Percentiles rank a stretch among this genome's conserved stretches.
Conservation (phyloP, 225 moss, liverwort and hornwort genomes). For the Polytrichum commune region DNA sequence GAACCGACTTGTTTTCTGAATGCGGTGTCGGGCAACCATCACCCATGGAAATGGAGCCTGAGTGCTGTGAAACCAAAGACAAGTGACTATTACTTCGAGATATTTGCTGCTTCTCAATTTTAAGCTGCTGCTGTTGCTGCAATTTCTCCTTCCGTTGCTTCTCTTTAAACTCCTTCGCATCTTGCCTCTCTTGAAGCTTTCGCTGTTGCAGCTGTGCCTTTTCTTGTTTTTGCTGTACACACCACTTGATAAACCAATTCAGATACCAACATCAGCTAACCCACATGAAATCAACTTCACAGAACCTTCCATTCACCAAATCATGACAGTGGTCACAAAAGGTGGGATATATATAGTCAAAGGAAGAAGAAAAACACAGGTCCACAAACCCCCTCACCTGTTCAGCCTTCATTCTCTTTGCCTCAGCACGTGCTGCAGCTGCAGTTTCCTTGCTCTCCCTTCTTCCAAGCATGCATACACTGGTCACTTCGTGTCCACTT, state of each 20-base stretch:
- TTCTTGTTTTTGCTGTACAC: slow-evolving; percentile 47
- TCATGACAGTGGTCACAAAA: slow-evolving; percentile 4
- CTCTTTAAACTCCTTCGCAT: slow-evolving; percentile 62
- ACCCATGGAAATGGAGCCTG: slow-evolving; percentile 55
- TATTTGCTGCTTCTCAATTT: slow-evolving; percentile 66
- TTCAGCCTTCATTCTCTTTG: slow-evolving; percentile 66
- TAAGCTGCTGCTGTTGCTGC: slow-evolving; percentile 69
- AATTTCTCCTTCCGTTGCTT: slow-evolving; percentile 68
- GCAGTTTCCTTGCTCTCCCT: slow-evolving; percentile 82
- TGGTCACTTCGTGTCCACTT: slow-evolving; percentile 72
- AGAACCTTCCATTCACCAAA: no score
- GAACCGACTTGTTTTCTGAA: slow-evolving; percentile 46
- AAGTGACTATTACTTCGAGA: slow-evolving; percentile 59
- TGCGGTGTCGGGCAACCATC: slow-evolving; percentile 55
- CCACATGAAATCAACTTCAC: no score
- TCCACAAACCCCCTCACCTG: slow-evolving; percentile 26
- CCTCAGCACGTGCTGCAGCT: slow-evolving; percentile 62
- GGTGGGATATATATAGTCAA: not conserved
- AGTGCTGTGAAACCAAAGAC: slow-evolving; percentile 59
- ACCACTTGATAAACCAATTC: not conserved
- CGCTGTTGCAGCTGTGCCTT: slow-evolving; percentile 69
- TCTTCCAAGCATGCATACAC: slow-evolving; percentile 71
- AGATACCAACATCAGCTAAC: not conserved
- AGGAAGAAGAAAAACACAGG: no score
- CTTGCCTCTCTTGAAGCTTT: slow-evolving; percentile 66